These are phyloP conservation scores for Candida endomychidarum DNA, from an alignment of 805 yeast genomes.

Conservation along the genomic window DNA sequence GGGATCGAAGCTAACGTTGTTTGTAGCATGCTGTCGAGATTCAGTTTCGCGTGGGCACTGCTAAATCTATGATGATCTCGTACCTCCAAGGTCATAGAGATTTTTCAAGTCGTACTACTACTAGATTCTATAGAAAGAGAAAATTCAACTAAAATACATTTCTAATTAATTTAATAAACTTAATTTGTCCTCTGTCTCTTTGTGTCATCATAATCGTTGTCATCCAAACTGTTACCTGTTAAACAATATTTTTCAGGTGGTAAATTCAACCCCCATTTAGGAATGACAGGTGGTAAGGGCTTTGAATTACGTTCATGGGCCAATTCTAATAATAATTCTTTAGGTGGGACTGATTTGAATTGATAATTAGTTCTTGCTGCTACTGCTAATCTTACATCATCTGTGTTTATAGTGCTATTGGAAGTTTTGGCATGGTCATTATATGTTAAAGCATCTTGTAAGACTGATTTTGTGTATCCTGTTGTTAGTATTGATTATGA, in stretches of 20 bases:
- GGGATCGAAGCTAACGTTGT: conserved; percentile 40
- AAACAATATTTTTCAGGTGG: conserved; percentile 98
- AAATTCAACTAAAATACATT: neutral
- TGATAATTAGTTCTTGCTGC: conserved; percentile 94
- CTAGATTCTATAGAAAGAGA: neutral
- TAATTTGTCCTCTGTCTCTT: conserved; percentile 20
- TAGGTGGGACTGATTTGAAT: conserved; percentile 92
- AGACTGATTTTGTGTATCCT: conserved; percentile 73
- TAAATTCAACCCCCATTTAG: conserved; percentile 85
- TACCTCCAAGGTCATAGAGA: no score
- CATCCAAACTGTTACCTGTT: conserved; percentile 76
- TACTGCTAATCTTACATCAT: conserved; percentile 88
- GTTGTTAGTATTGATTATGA: conserved; percentile 14
- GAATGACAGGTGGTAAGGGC: conserved; percentile 87
- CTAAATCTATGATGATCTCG: neutral
- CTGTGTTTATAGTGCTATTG: conserved; percentile 66
- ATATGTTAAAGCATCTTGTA: conserved; percentile 87
- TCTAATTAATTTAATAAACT: neutral
- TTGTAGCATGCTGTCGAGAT: conserved; percentile 27
- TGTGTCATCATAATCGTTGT: conserved; percentile 32
- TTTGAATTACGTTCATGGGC: conserved; percentile 91
- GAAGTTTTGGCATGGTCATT: conserved; percentile 72
- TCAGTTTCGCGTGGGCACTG: conserved; percentile 10
- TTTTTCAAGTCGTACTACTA: no score
- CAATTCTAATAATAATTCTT: conserved; percentile 82